Base-by-base conservation (phyloP, 768 basidiomycete species). In the Agrocybe praecox region DNA sequence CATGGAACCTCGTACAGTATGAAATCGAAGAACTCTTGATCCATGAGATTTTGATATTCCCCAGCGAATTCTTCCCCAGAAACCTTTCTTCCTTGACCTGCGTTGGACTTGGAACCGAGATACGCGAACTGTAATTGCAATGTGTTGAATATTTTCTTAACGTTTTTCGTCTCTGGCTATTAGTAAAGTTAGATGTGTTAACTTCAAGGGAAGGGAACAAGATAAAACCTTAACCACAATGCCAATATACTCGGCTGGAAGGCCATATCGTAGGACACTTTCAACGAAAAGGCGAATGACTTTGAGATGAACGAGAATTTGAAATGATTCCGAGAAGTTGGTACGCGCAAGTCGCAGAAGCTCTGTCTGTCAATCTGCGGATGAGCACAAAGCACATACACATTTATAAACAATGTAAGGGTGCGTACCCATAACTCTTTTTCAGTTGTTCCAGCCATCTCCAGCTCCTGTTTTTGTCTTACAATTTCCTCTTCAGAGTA, bases 241-340 rank as follows among this genome's bases (percentile, higher is more conserved):
- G 2, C 90, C 95, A 22, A 83, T 76, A 70, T 96, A 99, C 63
- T 92, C 88, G 1, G 96, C 93, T 4, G 97, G 97, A 10, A 98
- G 78, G 52, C 97, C 97, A 69, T 98, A 98, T 63, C 96, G 83
- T 43, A 99, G 80, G 18, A 98, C 96, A 55, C 93, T 95, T 75
- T 99, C 97, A 19, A 96, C 88, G 65, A 96, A 98, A 15, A 97
- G 77, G 10, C 94, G 88, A 15, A 97, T 73, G 49, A 96, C 82
- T 73, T 98, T 98, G 63, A 98, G 79, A 67, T 98, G 97, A 0
- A 96, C 92, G 18, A 98, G 80, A 51, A 96, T 80, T 70, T 98
- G 93, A 76, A 95, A 94, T 6, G 95, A 88, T 76, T 99, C 97
- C 0, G 95, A 96, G 71, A 98, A 99, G 74, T 96, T 98, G 51